A percentile compares a stretch with the other conserved stretches of the same genome.
phyloP scores from a whole-genome alignment of 768 basidiomycete genomes.

The Floccularia luteovirens region DNA sequence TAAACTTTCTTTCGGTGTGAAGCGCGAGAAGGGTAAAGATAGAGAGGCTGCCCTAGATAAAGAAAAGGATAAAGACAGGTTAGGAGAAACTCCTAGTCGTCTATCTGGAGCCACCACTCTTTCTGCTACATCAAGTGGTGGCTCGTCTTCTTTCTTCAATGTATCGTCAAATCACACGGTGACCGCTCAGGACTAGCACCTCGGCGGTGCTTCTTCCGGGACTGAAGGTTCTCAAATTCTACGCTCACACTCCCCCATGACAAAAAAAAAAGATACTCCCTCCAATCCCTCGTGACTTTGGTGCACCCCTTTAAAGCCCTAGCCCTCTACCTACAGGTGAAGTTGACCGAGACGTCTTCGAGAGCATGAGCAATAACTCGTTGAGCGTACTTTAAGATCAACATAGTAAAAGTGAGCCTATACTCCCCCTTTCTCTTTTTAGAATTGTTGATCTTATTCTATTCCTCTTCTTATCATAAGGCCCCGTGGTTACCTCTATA shows the following conservation, averaged over 20 bases:
- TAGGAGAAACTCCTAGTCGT: slow-evolving; percentile 21
- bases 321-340: slow-evolving; percentile 58
- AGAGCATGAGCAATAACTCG: slow-evolving; percentile 65
- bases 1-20: slow-evolving; percentile 69
- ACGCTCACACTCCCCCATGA: slow-evolving; percentile 25
- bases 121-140: slow-evolving; percentile 63
- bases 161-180: slow-evolving; percentile 49
- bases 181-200: slow-evolving; percentile 6
- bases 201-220: background rate
- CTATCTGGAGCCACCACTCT: slow-evolving; percentile 41
- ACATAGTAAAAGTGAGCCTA: slow-evolving; percentile 83
- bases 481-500: slow-evolving; percentile 90
- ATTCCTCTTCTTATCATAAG: slow-evolving; percentile 27
- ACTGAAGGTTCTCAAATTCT: background rate
- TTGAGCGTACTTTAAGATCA: slow-evolving; percentile 95
- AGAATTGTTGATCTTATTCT: too few species aligned
- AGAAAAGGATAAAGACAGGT: slow-evolving; percentile 32
- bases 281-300: slow-evolving; percentile 73
- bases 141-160: slow-evolving; percentile 84
- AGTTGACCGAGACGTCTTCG: slow-evolving; percentile 62
- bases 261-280: slow-evolving; percentile 60
- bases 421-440: background rate
- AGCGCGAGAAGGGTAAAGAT: slow-evolving; percentile 45
- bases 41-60: slow-evolving; percentile 35
- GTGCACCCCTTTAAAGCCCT: slow-evolving; percentile 28